Evolutionary conservation across 2,329 filamentous ascomycete genomes (phyloP).

Genomic region (Claviceps pazoutovae): DNA sequence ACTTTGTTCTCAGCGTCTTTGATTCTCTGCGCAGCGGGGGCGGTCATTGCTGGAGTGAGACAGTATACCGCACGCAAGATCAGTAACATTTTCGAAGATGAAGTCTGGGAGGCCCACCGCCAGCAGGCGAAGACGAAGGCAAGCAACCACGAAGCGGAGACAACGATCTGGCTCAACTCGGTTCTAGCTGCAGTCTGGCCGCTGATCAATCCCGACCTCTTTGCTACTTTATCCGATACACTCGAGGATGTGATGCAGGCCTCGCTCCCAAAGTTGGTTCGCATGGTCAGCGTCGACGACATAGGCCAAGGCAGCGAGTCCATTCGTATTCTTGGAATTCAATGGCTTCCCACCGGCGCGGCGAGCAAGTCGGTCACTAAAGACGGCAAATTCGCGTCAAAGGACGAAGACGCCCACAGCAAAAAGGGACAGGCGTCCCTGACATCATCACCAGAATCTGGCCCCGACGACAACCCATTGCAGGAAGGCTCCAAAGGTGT

Average conservation of each 20-base stretch:
- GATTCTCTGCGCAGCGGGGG: conserved; percentile 15
- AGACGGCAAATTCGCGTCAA: conserved; percentile 36
- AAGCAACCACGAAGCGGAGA: conserved; percentile 37
- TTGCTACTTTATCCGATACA: conserved; percentile 52
- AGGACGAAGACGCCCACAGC: conserved; percentile 17
- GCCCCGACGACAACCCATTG: conserved; percentile 7
- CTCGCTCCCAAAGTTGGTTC: conserved; percentile 51
- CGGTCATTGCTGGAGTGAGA: conserved; percentile 32
- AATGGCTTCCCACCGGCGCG: conserved; percentile 59
- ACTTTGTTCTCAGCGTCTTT: neutral
- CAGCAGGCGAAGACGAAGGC: conserved; percentile 32
- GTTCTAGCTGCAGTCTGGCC: conserved; percentile 57
- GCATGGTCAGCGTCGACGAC: conserved; percentile 65
- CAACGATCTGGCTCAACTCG: conserved; percentile 61
- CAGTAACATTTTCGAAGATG: conserved; percentile 49
- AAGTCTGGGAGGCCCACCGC: conserved; percentile 53
- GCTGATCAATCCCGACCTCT: conserved; percentile 62
- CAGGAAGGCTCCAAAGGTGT: conserved; percentile 11
- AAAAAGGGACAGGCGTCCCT: conserved; percentile 17
- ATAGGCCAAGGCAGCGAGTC: conserved; percentile 62
- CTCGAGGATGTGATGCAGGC: conserved; percentile 74
- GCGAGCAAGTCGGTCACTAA: conserved; percentile 46
- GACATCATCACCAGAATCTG: neutral
- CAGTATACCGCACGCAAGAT: conserved; percentile 50
- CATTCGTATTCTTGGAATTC: conserved; percentile 54